Evolutionary conservation across 163 green algal species (phyloP).

Genomic region (Chloromonas sp.): DNA sequence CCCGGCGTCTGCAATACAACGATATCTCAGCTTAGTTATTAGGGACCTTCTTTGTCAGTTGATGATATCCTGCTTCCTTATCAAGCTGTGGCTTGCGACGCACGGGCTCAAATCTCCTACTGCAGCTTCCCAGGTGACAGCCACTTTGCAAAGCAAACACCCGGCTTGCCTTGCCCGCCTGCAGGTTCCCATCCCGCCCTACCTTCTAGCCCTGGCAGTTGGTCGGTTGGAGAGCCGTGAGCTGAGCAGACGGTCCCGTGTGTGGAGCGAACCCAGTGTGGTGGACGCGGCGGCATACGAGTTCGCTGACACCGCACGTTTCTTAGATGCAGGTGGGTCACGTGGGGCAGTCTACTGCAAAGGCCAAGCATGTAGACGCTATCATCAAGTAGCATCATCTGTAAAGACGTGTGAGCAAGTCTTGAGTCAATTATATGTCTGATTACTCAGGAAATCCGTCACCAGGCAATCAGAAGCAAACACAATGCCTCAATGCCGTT

Average conservation of each 20-base stretch:
- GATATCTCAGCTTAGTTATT: no score
- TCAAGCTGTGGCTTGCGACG: neutral
- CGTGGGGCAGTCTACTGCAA: neutral
- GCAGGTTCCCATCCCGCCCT: conserved; percentile 73
- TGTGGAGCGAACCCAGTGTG: conserved; percentile 82
- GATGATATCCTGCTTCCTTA: neutral
- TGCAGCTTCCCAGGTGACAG: neutral
- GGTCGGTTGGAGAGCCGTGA: conserved; percentile 61
- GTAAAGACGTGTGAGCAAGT: no score
- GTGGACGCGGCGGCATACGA: conserved; percentile 70
- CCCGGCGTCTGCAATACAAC: no score
- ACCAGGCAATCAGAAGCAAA: no score
- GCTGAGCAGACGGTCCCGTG: conserved; percentile 56
- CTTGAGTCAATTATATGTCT: no score
- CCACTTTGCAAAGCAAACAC: neutral
- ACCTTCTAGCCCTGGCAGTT: conserved; percentile 83
- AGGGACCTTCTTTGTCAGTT: neutral
- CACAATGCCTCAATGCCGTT: no score
- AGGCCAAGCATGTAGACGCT: no score
- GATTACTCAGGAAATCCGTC: no score
- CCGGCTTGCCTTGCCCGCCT: neutral
- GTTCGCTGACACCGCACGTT: conserved; percentile 83
- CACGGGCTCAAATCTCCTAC: no score
- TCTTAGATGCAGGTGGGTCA: conserved; percentile 62
- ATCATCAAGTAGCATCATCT: no score